phyloP scores from a whole-genome alignment of 768 basidiomycete genomes.

The Dendrothele bispora region DNA sequence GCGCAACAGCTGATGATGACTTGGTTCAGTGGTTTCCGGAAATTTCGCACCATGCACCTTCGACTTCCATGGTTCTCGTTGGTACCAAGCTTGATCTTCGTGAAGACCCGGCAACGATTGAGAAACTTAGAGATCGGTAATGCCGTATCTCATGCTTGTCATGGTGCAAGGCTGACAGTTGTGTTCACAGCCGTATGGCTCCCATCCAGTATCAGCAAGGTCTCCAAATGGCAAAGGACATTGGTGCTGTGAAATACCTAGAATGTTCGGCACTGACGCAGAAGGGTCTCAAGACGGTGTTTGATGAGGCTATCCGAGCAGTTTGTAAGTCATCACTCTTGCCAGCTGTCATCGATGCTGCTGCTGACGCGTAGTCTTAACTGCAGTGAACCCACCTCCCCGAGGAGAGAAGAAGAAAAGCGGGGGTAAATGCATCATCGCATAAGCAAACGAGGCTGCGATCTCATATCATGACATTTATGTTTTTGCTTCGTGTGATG shows the following conservation, averaged over 20 bases:
- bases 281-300: slow-evolving; percentile 98
- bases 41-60: slow-evolving; percentile 95
- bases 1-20: slow-evolving; percentile 10
- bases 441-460: slow-evolving; percentile 41
- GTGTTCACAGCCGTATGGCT: slow-evolving; percentile 72
- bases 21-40: slow-evolving; percentile 86
- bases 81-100: slow-evolving; percentile 98
- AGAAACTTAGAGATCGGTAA: slow-evolving; percentile 90
- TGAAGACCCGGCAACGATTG: slow-evolving; percentile 90
- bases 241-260: slow-evolving; percentile 93
- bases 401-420: slow-evolving; percentile 54
- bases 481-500: slow-evolving; percentile 65
- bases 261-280: slow-evolving; percentile 97
- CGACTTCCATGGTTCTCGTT: slow-evolving; percentile 89
- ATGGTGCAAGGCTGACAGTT: slow-evolving; percentile 4
- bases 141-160: slow-evolving; percentile 18
- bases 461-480: slow-evolving; percentile 56
- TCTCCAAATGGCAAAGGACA: slow-evolving; percentile 87
- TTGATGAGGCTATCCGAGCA: slow-evolving; percentile 97
- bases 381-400: slow-evolving; percentile 80
- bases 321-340: slow-evolving; percentile 65
- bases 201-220: slow-evolving; percentile 94
- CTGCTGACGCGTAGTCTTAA: not conserved
- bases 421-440: slow-evolving; percentile 64
- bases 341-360: not conserved